These are phyloP conservation scores for Lipomyces chichibuensis DNA, from an alignment of 805 yeast species.

Conservation along the genomic window DNA sequence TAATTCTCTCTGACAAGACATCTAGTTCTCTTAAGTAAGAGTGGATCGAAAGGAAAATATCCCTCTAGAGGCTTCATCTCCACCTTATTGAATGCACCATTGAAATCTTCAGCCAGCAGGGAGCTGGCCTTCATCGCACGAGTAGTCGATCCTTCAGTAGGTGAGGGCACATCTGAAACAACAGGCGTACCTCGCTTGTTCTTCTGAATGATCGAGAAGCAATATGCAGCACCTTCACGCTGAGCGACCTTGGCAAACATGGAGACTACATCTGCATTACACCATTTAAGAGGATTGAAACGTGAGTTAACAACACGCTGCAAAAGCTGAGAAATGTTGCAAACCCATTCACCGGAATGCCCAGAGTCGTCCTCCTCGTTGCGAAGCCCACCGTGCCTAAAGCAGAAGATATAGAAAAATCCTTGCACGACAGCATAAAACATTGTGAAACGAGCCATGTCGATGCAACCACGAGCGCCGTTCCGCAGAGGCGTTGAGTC, in stretches of 20 bases:
- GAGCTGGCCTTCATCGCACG: not conserved
- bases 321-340: conserved; percentile 80
- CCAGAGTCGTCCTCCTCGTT: conserved; percentile 34
- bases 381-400: conserved; percentile 68
- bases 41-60: conserved; percentile 96
- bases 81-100: conserved; percentile 1
- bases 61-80: conserved; percentile 68
- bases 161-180: not conserved
- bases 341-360: conserved; percentile 61
- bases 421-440: conserved; percentile 93
- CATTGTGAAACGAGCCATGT: conserved; percentile 86
- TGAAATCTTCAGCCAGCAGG: not conserved
- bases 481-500: not conserved
- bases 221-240: conserved; percentile 84
- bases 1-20: conserved; percentile 58
- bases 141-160: not conserved
- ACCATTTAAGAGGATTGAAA: conserved; percentile 90
- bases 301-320: conserved; percentile 82
- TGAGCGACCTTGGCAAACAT: conserved; percentile 94
- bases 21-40: conserved; percentile 67
- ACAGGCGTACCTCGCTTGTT: conserved; percentile 62
- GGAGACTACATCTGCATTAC: conserved; percentile 89
- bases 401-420: conserved; percentile 86
- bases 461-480: conserved; percentile 44
- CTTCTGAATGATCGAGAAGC: conserved; percentile 89